Base-by-base conservation (phyloP, 139 green algal species). In the Diplosphaera chodatii region DNA sequence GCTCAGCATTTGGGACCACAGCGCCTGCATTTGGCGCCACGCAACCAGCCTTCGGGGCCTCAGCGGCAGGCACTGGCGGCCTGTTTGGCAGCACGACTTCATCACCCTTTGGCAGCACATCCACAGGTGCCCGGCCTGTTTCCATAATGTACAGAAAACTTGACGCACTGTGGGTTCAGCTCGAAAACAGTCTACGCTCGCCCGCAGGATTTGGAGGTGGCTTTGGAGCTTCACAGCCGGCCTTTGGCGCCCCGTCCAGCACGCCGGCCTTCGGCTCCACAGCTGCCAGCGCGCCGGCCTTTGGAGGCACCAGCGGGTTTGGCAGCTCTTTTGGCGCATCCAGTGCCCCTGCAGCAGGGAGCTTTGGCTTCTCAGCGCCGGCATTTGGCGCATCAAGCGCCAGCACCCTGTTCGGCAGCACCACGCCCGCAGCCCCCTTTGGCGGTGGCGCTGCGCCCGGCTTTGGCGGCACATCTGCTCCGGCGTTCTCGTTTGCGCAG, bases 211-310 rank as follows among this genome's bases (percentile, higher is more conserved):
- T 59, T 59, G 48, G 13, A 27, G 48, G 16, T 4, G 48, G 10
- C 16, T 59, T 80, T 73, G 73, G 74, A 1, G 70, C 70, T 18
- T 30, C 30, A 32, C 30, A 56, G 25, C 62, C 66, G 37, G 71
- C 77, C 6, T 83, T 83, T 72, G 78, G 78, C 41, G 71, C 72
- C 0, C 29, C 66, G 10, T 22, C 71, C 16, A 69, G 30, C 25
- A 40, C 71, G 4, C 77, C 82, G 28, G 80, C 78, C 25, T 88
- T 90, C 65, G 85, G 84, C 5, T 80, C 81, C 2, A 18, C 48
- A 23, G 63, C 83, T 23, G 55, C 77, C 65, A 80, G 70, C 33
- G 25, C 73, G 1, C 64, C 78, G 4, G 72, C 76, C 1, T 88
- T 88, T 72, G 86, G 84, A 2, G 63, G 31, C 69, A 67, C 74